These are phyloP conservation scores for Silybum marianum DNA, from an alignment of 129 eudicot genomes.

Conservation along the genomic window DNA sequence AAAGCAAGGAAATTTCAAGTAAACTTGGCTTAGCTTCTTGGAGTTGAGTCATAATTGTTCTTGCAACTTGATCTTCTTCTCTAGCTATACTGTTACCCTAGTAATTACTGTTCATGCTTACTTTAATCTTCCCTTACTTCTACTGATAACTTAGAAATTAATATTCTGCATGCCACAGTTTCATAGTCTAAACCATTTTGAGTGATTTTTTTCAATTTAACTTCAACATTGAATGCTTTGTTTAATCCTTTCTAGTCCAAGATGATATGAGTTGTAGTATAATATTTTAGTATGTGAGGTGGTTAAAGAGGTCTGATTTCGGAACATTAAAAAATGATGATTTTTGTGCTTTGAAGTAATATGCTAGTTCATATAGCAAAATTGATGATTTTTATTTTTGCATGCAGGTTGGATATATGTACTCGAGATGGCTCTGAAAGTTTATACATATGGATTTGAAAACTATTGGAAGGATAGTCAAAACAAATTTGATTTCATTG, in stretches of 20 bases:
- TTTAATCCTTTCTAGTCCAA: neutral
- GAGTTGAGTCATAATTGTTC: neutral
- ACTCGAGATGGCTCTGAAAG: constrained; percentile 79
- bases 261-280: neutral
- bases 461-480: constrained; percentile 97
- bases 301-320: neutral
- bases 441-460: constrained; percentile 79
- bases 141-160: neutral
- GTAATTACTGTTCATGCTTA: too few species aligned
- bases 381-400: constrained; percentile 16
- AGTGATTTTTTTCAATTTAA: neutral
- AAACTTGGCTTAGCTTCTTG: neutral
- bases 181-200: neutral
- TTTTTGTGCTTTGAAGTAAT: neutral
- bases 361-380: constrained; percentile 13
- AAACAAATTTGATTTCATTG: constrained; percentile 83
- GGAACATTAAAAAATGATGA: neutral
- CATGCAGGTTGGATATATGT: constrained; percentile 92
- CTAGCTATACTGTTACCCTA: too few species aligned
- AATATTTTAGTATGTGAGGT: neutral
- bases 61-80: neutral
- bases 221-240: neutral
- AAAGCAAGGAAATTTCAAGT: neutral
- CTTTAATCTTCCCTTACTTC: neutral
- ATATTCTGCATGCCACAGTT: neutral